Evolutionary conservation across 2,329 filamentous ascomycete species (phyloP).

Genomic region (Epichloe glyceriae): DNA sequence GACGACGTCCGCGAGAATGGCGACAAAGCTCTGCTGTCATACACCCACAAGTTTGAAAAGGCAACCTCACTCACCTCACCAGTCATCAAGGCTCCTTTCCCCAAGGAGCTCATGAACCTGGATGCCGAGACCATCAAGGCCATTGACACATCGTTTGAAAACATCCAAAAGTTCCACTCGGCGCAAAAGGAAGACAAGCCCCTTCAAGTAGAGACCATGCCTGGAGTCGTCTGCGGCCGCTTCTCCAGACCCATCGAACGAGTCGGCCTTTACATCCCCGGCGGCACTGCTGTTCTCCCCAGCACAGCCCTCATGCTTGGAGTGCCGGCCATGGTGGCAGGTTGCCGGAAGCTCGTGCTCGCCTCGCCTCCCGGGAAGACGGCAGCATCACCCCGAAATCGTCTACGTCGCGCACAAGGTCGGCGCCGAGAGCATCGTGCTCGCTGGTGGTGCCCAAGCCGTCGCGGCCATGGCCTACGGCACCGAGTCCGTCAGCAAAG

Average conservation of each 20-base stretch:
- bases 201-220: constrained; percentile 90
- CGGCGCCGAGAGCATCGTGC: constrained; percentile 86
- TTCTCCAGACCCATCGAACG: constrained; percentile 87
- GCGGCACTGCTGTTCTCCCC: constrained; percentile 91
- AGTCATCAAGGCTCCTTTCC: constrained; percentile 82
- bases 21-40: constrained; percentile 78
- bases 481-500: constrained; percentile 85
- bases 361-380: constrained; percentile 79
- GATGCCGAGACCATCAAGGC: constrained; percentile 72
- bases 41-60: constrained; percentile 97
- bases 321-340: constrained; percentile 93
- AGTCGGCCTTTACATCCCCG: constrained; percentile 92
- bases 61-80: constrained; percentile 82
- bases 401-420: constrained; percentile 97
- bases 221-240: constrained; percentile 85
- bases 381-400: constrained; percentile 87
- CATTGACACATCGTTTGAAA: constrained; percentile 89
- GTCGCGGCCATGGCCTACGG: constrained; percentile 96
- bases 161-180: constrained; percentile 87
- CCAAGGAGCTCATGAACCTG: constrained; percentile 72
- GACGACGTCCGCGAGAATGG: constrained; percentile 72
- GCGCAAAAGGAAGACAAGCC: constrained; percentile 78
- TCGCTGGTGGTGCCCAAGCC: constrained; percentile 90
- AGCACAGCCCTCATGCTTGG: constrained; percentile 97
- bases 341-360: constrained; percentile 87